Conservation (phyloP, 805 yeast species). For the Yarrowia sp. region DNA sequence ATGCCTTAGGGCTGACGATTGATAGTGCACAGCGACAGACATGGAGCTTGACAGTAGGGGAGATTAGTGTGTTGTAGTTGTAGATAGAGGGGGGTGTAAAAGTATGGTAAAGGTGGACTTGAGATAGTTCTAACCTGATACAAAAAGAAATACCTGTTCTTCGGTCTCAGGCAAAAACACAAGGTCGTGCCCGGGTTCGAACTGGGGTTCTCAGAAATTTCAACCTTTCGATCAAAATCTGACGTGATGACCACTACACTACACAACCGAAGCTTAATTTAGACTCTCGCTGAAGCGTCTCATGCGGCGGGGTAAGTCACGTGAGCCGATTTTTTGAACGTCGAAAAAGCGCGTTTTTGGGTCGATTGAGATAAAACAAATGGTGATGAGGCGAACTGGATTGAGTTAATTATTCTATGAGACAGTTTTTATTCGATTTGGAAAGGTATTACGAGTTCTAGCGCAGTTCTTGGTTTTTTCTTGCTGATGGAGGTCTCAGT, state of each 20-base stretch:
- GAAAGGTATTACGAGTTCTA: too few relatives aligned
- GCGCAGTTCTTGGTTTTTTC: too few relatives aligned
- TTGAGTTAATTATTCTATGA: too few relatives aligned
- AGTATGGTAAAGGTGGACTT: too few relatives aligned
- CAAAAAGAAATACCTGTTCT: neutral
- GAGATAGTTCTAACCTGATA: too few relatives aligned
- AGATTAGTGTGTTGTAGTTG: too few relatives aligned
- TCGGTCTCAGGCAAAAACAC: neutral
- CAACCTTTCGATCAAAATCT: conserved; percentile 8
- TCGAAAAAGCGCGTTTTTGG: neutral
- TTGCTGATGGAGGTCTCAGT: too few relatives aligned
- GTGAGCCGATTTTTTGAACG: neutral
- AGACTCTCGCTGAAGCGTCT: neutral
- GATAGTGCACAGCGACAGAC: neutral
- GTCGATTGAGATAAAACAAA: too few relatives aligned
- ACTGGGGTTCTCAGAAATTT: conserved; percentile 20
- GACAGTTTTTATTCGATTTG: too few relatives aligned
- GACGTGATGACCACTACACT: conserved; percentile 24
- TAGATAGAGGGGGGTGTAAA: too few relatives aligned
- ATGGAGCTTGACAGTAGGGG: too few relatives aligned
- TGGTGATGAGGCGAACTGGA: too few relatives aligned
- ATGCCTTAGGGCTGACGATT: conserved; percentile 1
- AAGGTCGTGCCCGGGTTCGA: conserved; percentile 25
- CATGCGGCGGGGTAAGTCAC: neutral
- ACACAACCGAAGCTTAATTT: conserved; percentile 21